A percentile compares a stretch with the other conserved stretches of the same genome.
Evolutionary conservation across 352 stramenopile genomes (phyloP).

Genomic region (Pythium scleroteichum): DNA sequence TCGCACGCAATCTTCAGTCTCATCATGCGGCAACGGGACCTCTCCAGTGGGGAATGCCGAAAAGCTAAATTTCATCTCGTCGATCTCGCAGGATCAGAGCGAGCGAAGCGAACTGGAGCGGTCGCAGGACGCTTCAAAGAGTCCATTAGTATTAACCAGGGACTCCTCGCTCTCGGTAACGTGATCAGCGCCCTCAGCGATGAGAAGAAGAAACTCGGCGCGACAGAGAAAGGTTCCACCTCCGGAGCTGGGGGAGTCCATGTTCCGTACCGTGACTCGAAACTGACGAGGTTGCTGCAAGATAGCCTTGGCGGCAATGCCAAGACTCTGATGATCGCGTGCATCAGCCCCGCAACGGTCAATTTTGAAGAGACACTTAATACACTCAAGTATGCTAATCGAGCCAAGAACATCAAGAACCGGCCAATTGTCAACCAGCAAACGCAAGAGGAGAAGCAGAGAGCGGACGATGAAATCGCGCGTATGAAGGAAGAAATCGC

Average conservation of each 20-base stretch:
- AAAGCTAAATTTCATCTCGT: constrained; percentile 94
- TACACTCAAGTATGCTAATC: constrained; percentile 98
- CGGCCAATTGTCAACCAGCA: constrained; percentile 96
- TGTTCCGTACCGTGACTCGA: constrained; percentile 91
- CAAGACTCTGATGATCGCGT: constrained; percentile 92
- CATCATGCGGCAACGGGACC: constrained; percentile 73
- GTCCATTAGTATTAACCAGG: constrained; percentile 96
- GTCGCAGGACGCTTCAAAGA: constrained; percentile 91
- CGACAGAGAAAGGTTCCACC: constrained; percentile 24
- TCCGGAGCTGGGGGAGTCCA: constrained; percentile 36
- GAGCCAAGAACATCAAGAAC: constrained; percentile 99
- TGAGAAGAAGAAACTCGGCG: constrained; percentile 72
- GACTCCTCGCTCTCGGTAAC: constrained; percentile 94
- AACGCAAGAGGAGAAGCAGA: constrained; percentile 51
- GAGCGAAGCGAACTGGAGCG: constrained; percentile 90
- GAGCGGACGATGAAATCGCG: constrained; percentile 53
- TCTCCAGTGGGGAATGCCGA: constrained; percentile 41
- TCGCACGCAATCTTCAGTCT: constrained; percentile 92
- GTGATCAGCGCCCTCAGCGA: constrained; percentile 94
- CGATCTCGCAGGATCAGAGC: constrained; percentile 95
- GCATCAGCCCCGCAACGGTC: constrained; percentile 69
- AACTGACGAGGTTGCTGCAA: constrained; percentile 88
- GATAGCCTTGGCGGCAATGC: constrained; percentile 89
- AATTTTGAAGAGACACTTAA: constrained; percentile 97
- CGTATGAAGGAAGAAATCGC: constrained; percentile 83